Evolutionary conservation across 2,329 filamentous ascomycete species (phyloP).

Genomic region (Akanthomyces uredinophilus): DNA sequence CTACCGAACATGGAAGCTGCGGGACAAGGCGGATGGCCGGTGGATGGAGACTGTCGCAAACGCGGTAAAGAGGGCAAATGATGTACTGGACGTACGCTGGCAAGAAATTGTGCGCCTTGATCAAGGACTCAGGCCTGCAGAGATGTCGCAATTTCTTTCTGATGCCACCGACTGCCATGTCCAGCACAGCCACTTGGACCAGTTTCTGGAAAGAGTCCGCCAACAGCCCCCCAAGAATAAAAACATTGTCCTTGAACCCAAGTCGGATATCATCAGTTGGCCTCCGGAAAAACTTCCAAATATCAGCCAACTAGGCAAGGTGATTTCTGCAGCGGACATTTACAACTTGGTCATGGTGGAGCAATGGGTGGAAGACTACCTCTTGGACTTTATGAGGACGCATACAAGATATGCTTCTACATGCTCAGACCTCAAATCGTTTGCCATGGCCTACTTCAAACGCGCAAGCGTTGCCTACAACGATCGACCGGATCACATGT

Average conservation of each 20-base stretch:
- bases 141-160: neutral
- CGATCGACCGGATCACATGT: slow-evolving; percentile 39
- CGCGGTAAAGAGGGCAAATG: neutral
- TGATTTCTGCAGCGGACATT: neutral
- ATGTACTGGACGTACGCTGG: no score
- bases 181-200: no score
- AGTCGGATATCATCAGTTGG: neutral
- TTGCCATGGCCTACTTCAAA: slow-evolving; percentile 32
- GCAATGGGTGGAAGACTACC: slow-evolving; percentile 39
- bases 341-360: slow-evolving; percentile 38
- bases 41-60: slow-evolving; percentile 14
- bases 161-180: no score
- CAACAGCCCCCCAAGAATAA: no score
- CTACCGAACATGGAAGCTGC: slow-evolving; percentile 39
- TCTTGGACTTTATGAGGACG: no score
- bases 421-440: no score
- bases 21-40: neutral
- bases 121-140: no score
- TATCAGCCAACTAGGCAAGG: neutral
- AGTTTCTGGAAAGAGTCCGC: no score
- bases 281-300: neutral
- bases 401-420: no score
- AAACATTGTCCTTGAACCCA: no score
- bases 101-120: no score
- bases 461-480: slow-evolving; percentile 29